phyloP scores from a whole-genome alignment of 148 eudicot species.

The Cornus kousa region DNA sequence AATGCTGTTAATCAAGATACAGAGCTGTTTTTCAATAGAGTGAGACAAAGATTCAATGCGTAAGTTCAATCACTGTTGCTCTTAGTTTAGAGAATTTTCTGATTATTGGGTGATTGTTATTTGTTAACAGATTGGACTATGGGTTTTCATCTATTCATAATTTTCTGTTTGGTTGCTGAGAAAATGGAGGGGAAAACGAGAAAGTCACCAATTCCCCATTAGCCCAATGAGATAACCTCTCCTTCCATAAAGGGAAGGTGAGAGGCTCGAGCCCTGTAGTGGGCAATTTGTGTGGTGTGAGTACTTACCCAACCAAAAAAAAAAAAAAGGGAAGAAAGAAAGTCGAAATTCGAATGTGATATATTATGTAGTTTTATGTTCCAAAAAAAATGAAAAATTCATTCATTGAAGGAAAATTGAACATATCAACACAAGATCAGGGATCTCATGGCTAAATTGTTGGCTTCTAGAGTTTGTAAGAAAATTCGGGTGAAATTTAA shows the following conservation, averaged over 20 bases:
- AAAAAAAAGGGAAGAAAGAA: no score
- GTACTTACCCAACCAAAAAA: no score
- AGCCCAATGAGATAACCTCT: no score
- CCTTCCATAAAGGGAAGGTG: no score
- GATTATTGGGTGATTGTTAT: background rate
- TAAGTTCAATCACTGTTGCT: slow-evolving; percentile 24
- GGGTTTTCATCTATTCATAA: background rate
- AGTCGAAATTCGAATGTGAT: background rate
- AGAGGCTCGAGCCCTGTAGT: no score
- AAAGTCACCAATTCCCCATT: background rate
- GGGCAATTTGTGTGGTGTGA: no score
- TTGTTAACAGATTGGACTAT: background rate
- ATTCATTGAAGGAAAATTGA: background rate
- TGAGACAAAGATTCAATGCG: slow-evolving; percentile 66
- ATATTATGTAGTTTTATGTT: background rate
- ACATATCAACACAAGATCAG: background rate
- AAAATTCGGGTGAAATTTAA: no score
- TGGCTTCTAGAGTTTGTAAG: background rate
- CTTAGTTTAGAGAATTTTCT: background rate
- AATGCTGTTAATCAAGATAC: slow-evolving; percentile 54
- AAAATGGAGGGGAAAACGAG: background rate
- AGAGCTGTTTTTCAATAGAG: slow-evolving; percentile 50
- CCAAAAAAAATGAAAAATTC: background rate
- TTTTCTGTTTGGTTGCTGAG: slow-evolving; percentile 1
- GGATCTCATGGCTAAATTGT: background rate